Percentiles rank a stretch among this genome's conserved stretches.
These are phyloP conservation scores for Candida sonorensis DNA, from an alignment of 805 yeast species.

Conservation along the genomic window DNA sequence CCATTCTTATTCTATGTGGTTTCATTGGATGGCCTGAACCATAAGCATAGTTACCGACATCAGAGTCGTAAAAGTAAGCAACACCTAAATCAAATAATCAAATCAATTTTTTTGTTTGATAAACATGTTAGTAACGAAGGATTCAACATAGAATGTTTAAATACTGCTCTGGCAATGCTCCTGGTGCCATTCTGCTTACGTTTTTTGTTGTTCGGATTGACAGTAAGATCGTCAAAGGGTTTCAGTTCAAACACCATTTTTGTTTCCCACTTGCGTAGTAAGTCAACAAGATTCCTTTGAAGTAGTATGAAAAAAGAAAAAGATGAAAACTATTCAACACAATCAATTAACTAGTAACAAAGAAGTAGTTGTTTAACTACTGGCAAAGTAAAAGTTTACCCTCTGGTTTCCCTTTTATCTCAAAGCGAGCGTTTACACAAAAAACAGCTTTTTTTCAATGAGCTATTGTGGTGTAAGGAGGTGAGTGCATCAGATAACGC, in stretches of 20 bases:
- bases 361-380: too few species aligned
- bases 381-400: too few species aligned
- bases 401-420: too few species aligned
- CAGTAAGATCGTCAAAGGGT: conserved; percentile 59
- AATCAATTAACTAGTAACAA: too few species aligned
- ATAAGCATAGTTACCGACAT: conserved; percentile 95
- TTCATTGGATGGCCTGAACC: conserved; percentile 99
- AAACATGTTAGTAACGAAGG: conserved; percentile 1
- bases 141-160: too few species aligned
- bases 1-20: conserved; percentile 98
- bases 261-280: neutral
- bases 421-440: too few species aligned
- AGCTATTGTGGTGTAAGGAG: too few species aligned
- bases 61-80: conserved; percentile 81
- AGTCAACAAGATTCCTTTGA: neutral
- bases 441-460: too few species aligned
- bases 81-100: conserved; percentile 37
- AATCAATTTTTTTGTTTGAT: neutral
- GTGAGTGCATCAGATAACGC: too few species aligned
- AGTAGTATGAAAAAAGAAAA: neutral
- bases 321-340: neutral
- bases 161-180: too few species aligned
- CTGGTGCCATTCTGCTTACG: too few species aligned
- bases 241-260: conserved; percentile 41
- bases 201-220: conserved; percentile 47